Evolutionary conservation across 768 basidiomycete genomes (phyloP).

Genomic region (Boletus barrowsii): DNA sequence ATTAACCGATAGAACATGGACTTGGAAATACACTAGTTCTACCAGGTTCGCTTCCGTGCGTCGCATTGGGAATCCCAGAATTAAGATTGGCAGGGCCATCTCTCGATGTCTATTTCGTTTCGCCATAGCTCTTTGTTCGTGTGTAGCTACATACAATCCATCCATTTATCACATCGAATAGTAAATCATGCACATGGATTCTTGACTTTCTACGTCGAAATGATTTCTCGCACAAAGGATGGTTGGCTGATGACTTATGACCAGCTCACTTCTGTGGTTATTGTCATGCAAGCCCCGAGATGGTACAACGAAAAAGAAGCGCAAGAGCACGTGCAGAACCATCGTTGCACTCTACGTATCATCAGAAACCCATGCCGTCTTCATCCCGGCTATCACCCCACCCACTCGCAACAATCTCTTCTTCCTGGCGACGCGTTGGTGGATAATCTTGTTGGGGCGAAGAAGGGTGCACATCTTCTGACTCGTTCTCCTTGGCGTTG

Average conservation of each 20-base stretch:
- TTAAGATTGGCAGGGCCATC: too few species aligned
- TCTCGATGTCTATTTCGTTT: too few species aligned
- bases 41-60: too few species aligned
- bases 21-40: too few species aligned
- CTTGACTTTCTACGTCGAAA: not conserved
- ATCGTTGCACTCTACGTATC: not conserved
- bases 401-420: slow-evolving; percentile 61
- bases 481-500: slow-evolving; percentile 17
- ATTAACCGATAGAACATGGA: not conserved
- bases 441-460: slow-evolving; percentile 18
- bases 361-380: slow-evolving; percentile 70
- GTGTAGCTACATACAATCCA: too few species aligned
- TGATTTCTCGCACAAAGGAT: not conserved
- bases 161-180: too few species aligned
- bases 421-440: slow-evolving; percentile 46
- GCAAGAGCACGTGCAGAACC: slow-evolving; percentile 1
- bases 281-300: slow-evolving; percentile 13
- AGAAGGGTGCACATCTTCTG: slow-evolving; percentile 25
- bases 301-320: slow-evolving; percentile 13
- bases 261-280: slow-evolving; percentile 10
- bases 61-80: too few species aligned
- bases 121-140: too few species aligned
- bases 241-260: slow-evolving; percentile 6
- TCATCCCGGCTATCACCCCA: slow-evolving; percentile 68
- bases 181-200: too few species aligned